A percentile compares a stretch with the other conserved stretches of the same genome.
Conservation (phyloP, 345 rosid species). For the Linum trigynum region DNA sequence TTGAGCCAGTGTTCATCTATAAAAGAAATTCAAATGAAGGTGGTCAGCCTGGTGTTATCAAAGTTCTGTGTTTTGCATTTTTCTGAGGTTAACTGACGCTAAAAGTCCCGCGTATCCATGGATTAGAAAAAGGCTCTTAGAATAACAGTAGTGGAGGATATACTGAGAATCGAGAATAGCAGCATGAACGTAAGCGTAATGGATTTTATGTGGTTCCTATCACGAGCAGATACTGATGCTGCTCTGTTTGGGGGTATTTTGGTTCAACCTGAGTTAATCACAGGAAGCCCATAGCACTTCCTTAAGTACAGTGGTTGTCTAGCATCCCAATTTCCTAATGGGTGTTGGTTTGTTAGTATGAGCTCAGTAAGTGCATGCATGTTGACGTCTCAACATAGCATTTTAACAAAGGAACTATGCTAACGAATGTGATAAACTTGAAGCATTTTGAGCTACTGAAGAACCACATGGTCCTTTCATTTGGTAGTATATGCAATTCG, state of each 20-base stretch:
- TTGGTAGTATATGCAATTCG: background rate
- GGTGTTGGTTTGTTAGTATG: background rate
- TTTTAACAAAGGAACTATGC: background rate
- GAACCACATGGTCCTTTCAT: too few relatives aligned
- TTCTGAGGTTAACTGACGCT: background rate
- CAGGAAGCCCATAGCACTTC: background rate
- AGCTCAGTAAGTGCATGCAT: too few relatives aligned
- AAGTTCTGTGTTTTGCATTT: background rate
- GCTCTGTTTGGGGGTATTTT: too few relatives aligned
- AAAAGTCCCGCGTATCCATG: background rate
- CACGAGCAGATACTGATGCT: too few relatives aligned
- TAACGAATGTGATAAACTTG: background rate
- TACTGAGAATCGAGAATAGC: too few relatives aligned
- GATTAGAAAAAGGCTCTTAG: too few relatives aligned
- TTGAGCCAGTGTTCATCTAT: background rate
- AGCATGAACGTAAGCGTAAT: too few relatives aligned
- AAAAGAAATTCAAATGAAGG: background rate
- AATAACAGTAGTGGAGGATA: background rate
- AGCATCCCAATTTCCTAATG: background rate
- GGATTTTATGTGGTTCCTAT: too few relatives aligned
- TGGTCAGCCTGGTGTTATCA: background rate
- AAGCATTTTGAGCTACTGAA: background rate
- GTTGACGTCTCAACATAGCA: too few relatives aligned
- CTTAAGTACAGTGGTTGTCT: background rate
- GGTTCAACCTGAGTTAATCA: background rate